Evolutionary conservation across 768 basidiomycete species (phyloP).

Genomic region (Leucosporidium yakuticum): DNA sequence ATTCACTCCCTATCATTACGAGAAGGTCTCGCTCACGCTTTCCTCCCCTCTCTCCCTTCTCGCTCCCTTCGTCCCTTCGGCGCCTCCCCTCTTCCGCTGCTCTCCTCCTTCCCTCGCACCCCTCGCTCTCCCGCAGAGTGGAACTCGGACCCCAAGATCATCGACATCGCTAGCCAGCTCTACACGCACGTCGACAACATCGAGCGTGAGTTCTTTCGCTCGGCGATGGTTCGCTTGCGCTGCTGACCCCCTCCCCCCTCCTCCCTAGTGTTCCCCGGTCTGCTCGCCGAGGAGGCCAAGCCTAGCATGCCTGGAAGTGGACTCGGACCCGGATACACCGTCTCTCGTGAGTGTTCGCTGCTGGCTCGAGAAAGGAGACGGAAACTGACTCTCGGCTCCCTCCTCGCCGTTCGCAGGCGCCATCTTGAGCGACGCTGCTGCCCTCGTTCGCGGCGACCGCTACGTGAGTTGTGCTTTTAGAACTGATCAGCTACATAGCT

Average conservation of each 20-base stretch:
- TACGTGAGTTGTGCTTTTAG: constrained; percentile 66
- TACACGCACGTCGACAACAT: constrained; percentile 72
- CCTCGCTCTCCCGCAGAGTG: constrained; percentile 38
- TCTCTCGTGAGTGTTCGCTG: constrained; percentile 50
- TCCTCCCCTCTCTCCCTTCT: background rate
- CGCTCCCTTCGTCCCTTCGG: no score
- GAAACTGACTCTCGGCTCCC: no score
- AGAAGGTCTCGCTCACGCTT: background rate
- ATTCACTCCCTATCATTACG: background rate
- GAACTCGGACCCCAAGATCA: constrained; percentile 41
- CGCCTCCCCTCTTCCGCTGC: no score
- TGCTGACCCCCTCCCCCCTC: no score
- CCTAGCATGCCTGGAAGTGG: constrained; percentile 61
- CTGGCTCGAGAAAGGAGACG: no score
- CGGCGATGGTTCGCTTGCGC: no score
- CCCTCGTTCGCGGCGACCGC: constrained; percentile 48
- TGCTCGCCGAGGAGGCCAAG: constrained; percentile 62
- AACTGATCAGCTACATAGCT: no score
- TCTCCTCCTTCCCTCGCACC: no score
- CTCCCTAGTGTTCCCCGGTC: constrained; percentile 49
- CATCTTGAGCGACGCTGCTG: constrained; percentile 54
- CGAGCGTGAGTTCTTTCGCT: constrained; percentile 45
- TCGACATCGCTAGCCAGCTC: constrained; percentile 52
- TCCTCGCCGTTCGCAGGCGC: constrained; percentile 42
- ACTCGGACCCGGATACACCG: constrained; percentile 54